Evolutionary conservation across 371 early-diverging fungal genomes (phyloP).

Genomic region (Catenaria anguillulae): DNA sequence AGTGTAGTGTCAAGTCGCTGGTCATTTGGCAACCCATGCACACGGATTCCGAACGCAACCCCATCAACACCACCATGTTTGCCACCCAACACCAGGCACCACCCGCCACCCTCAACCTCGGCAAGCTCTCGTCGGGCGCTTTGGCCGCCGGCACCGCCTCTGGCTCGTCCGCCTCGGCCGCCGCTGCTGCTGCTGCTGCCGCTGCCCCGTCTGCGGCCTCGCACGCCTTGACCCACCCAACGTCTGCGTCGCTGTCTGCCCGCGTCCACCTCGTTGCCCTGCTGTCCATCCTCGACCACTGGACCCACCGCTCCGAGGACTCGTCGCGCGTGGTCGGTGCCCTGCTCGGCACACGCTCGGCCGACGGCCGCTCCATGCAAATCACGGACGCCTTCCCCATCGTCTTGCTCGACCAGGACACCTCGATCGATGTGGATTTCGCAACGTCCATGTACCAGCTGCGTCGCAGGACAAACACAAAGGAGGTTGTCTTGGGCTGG

Average conservation of each 20-base stretch:
- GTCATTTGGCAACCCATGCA: too few species aligned
- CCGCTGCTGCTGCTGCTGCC: not conserved
- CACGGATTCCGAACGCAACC: too few species aligned
- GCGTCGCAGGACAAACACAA: slow-evolving; percentile 1
- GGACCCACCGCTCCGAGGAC: not conserved
- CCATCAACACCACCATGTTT: too few species aligned
- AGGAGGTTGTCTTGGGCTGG: slow-evolving; percentile 1
- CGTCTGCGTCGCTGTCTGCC: not conserved
- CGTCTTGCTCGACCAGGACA: not conserved
- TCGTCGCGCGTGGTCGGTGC: slow-evolving; percentile 1
- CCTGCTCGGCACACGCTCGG: slow-evolving; percentile 5
- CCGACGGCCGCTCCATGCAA: not conserved
- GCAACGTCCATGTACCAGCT: slow-evolving; percentile 2
- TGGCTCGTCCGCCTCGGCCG: too few species aligned
- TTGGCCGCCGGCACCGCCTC: too few species aligned
- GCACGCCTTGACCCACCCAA: not conserved
- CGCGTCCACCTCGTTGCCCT: not conserved
- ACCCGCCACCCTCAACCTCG: too few species aligned
- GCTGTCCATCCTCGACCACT: slow-evolving; percentile 7
- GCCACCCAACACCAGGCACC: too few species aligned
- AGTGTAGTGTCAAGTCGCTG: too few species aligned
- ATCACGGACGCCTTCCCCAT: slow-evolving; percentile 5
- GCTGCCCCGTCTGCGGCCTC: not conserved
- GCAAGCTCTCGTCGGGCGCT: too few species aligned
- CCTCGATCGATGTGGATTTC: not conserved